These are phyloP conservation scores for Lepidium didymum DNA, from an alignment of 345 rosid species.

Conservation along the genomic window DNA sequence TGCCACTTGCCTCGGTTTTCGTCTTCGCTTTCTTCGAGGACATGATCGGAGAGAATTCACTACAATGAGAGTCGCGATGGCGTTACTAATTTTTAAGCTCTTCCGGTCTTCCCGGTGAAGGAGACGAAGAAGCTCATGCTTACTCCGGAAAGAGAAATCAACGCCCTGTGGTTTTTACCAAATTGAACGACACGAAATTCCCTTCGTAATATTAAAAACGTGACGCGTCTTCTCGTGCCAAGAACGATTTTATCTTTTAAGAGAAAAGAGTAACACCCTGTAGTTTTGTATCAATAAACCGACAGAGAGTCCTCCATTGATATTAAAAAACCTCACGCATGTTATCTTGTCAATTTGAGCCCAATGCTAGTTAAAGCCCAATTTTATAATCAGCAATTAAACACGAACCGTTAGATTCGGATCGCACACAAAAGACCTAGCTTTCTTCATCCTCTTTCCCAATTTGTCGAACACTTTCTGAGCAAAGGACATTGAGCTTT, in stretches of 20 bases:
- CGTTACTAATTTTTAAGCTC: not conserved
- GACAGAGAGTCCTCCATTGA: not conserved
- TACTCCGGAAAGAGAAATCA: not conserved
- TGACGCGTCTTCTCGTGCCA: not conserved
- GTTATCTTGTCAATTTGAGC: not conserved
- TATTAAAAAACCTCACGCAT: not conserved
- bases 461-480: not conserved
- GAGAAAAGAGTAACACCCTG: not conserved
- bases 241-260: not conserved
- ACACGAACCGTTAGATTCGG: conserved; percentile 44
- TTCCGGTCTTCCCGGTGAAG: conserved; percentile 12
- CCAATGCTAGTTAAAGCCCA: not conserved
- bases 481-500: not conserved
- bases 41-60: conserved; percentile 13
- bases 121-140: not conserved
- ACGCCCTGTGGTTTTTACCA: conserved; percentile 8
- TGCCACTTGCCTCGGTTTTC: conserved; percentile 65
- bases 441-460: not conserved
- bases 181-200: not conserved
- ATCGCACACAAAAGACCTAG: conserved; percentile 12
- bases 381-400: not conserved
- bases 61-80: conserved; percentile 5
- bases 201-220: not conserved
- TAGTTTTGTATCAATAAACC: not conserved
- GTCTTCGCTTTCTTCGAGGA: conserved; percentile 33